Conservation (phyloP, 192 early-diverging fungal species). For the Backusella liffmaniae region DNA sequence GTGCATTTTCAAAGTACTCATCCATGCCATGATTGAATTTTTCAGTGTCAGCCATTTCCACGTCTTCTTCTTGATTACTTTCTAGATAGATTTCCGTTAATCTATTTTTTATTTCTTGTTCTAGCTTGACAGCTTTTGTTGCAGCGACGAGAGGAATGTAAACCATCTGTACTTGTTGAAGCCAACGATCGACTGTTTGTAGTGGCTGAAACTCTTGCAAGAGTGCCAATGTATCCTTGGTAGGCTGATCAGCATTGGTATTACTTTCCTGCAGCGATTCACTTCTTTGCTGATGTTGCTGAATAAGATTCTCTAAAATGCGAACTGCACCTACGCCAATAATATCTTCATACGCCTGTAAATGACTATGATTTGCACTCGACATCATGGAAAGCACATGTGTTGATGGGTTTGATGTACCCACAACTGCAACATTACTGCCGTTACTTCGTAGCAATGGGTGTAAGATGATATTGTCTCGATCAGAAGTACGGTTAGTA, state of each 20-base stretch:
- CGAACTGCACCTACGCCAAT: conserved; percentile 57
- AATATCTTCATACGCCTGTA: conserved; percentile 62
- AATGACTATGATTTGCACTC: conserved; percentile 53
- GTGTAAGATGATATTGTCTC: conserved; percentile 59
- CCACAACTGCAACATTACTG: not conserved
- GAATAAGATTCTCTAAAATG: conserved; percentile 45
- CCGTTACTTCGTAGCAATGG: conserved; percentile 47
- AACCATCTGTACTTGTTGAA: conserved; percentile 83
- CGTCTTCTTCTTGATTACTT: conserved; percentile 44
- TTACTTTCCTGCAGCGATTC: conserved; percentile 48
- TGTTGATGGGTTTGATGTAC: not conserved
- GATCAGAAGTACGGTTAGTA: conserved; percentile 13
- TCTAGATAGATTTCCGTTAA: conserved; percentile 67
- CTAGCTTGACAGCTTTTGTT: conserved; percentile 33
- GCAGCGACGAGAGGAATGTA: conserved; percentile 56
- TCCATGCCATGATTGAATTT: conserved; percentile 34
- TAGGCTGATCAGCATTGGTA: conserved; percentile 49
- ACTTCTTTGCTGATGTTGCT: conserved; percentile 22
- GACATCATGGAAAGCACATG: conserved; percentile 39
- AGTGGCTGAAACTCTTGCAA: conserved; percentile 69
- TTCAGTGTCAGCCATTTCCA: conserved; percentile 41
- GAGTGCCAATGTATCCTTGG: conserved; percentile 33
- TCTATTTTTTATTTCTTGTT: conserved; percentile 59
- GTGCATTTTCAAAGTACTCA: conserved; percentile 9
- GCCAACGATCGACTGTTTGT: conserved; percentile 78